These are phyloP conservation scores for Pyrenopolyporus hunteri DNA, from an alignment of 495 filamentous ascomycete genomes.

Conservation along the genomic window DNA sequence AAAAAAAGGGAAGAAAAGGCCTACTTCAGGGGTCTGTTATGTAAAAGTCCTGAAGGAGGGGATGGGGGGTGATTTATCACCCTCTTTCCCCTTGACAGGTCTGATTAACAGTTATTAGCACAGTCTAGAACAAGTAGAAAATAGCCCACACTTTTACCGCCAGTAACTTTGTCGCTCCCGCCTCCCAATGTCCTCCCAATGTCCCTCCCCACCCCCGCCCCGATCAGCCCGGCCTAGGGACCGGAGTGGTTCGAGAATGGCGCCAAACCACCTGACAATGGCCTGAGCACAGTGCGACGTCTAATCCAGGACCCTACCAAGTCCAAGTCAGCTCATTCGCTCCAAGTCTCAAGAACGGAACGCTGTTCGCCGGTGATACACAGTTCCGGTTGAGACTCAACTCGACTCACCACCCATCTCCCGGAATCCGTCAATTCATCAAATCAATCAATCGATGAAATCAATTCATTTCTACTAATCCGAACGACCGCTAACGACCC, in stretches of 20 bases:
- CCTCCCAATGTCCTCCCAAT: conserved; percentile 8
- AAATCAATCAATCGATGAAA: conserved; percentile 18
- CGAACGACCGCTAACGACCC: conserved; percentile 23
- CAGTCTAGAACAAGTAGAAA: conserved; percentile 37
- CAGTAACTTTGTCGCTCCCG: conserved; percentile 19
- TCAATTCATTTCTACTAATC: conserved; percentile 30
- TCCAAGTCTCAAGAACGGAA: conserved; percentile 13
- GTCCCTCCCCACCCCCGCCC: not conserved
- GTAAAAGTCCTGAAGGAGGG: too few relatives aligned
- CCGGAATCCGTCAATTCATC: too few relatives aligned
- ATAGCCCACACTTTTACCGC: conserved; percentile 26
- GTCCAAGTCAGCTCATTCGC: conserved; percentile 14
- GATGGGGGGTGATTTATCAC: too few relatives aligned
- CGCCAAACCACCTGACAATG: conserved; percentile 39
- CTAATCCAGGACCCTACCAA: not conserved
- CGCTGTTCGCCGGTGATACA: conserved; percentile 36
- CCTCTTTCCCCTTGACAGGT: not conserved
- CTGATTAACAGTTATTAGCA: not conserved
- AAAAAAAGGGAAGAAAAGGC: not conserved
- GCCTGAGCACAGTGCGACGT: conserved; percentile 37
- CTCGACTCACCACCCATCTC: conserved; percentile 5
- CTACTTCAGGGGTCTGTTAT: not conserved
- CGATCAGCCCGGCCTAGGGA: conserved; percentile 12
- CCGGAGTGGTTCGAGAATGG: conserved; percentile 40
- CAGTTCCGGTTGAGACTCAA: not conserved